Evolutionary conservation across 371 early-diverging fungal genomes (phyloP).

Genomic region (Apophysomyces elegans): DNA sequence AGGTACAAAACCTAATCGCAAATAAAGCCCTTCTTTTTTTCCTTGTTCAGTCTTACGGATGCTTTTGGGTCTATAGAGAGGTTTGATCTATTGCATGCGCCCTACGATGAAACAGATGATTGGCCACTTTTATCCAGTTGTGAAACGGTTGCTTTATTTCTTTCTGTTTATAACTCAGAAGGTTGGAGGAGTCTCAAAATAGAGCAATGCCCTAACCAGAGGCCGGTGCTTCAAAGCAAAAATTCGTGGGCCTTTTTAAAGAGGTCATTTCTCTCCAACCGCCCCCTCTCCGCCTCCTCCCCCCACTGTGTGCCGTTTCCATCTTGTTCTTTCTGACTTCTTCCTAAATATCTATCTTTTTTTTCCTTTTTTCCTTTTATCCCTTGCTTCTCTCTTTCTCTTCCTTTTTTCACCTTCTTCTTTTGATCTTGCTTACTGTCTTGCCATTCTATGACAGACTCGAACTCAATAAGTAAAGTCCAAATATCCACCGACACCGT

Average conservation of each 20-base stretch:
- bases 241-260: background rate
- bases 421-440: background rate
- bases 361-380: background rate
- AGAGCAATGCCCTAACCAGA: slow-evolving; percentile 1
- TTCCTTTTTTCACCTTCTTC: slow-evolving; percentile 3
- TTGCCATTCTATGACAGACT: background rate
- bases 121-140: background rate
- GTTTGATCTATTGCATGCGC: slow-evolving; percentile 1
- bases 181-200: slow-evolving; percentile 10
- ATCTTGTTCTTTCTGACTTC: background rate
- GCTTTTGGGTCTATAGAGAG: background rate
- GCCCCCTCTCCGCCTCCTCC: too few relatives aligned
- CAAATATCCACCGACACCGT: background rate
- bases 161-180: slow-evolving; percentile 9
- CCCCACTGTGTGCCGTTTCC: background rate
- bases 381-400: background rate
- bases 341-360: background rate
- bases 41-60: too few relatives aligned
- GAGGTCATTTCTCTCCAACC: background rate
- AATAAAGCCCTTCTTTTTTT: background rate
- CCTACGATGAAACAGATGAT: background rate
- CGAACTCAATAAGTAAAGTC: background rate
- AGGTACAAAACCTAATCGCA: background rate
- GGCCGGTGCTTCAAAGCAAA: background rate
- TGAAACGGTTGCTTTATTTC: slow-evolving; percentile 6